A percentile compares a stretch with the other conserved stretches of the same genome.
Conservation (phyloP, 306 rosid species). For the Rosa multiflora region DNA sequence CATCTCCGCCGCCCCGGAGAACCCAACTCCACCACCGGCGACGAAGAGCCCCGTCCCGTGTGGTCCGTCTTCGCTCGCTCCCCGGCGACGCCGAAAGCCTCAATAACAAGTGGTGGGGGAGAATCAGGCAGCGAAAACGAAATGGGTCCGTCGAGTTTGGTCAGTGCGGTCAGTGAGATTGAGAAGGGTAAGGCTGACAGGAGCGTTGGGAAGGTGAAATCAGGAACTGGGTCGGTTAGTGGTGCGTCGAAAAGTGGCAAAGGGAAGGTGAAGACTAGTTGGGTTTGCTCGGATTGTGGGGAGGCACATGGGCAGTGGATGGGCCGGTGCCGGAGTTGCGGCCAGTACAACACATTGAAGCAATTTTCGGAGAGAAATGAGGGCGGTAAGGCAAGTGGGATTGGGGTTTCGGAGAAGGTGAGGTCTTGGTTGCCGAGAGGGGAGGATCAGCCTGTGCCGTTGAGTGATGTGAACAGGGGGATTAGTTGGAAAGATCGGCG, state of each 20-base stretch:
- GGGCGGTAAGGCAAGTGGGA: constrained; percentile 31
- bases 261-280: constrained; percentile 47
- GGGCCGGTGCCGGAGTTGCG: constrained; percentile 68
- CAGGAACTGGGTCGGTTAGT: constrained; percentile 15
- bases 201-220: constrained; percentile 31
- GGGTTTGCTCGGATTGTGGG: constrained; percentile 80
- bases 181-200: constrained; percentile 18
- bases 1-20: too few species aligned
- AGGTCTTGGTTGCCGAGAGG: constrained; percentile 61
- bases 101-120: constrained; percentile 1
- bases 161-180: neutral
- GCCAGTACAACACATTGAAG: constrained; percentile 37
- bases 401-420: constrained; percentile 47
- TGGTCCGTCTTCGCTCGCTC: constrained; percentile 51
- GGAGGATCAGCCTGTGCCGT: constrained; percentile 50
- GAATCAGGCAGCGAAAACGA: constrained; percentile 24
- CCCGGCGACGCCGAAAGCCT: constrained; percentile 3
- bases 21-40: neutral
- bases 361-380: constrained; percentile 40
- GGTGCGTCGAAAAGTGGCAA: constrained; percentile 38
- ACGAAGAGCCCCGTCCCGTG: neutral
- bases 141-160: constrained; percentile 9
- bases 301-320: constrained; percentile 65
- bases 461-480: constrained; percentile 72
- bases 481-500: constrained; percentile 48